phyloP scores from a whole-genome alignment of 2,329 filamentous ascomycete species.

The Fusarium bulbicola region DNA sequence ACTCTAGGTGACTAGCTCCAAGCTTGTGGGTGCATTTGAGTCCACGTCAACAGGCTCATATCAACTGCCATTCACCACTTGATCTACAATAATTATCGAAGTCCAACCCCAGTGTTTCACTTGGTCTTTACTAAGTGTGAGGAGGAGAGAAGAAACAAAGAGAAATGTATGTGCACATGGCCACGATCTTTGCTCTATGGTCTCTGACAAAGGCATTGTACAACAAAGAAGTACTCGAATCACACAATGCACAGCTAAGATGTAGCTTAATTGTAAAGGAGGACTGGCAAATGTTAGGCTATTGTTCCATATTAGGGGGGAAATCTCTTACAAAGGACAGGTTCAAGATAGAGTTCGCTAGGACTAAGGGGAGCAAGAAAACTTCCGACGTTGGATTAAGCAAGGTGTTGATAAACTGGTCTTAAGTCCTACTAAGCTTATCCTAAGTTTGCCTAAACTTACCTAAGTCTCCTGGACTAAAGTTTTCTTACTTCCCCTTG shows the following conservation, averaged over 20 bases:
- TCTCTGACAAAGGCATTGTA: background rate
- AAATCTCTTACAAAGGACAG: background rate
- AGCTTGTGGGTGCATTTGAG: background rate
- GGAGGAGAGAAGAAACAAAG: background rate
- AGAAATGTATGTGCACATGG: background rate
- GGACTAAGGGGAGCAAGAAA: background rate
- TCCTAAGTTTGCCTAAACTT: background rate
- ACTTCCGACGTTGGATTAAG: background rate
- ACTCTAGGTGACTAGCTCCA: background rate
- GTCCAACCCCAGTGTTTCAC: background rate
- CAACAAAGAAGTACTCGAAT: background rate
- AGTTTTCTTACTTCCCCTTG: background rate
- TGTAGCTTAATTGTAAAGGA: accelerated
- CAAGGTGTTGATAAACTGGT: background rate
- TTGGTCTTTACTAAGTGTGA: background rate
- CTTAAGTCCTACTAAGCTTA: background rate
- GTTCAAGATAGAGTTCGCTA: background rate
- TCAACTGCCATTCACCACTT: background rate
- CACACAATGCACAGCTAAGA: background rate
- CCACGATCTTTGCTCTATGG: background rate
- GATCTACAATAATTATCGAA: background rate
- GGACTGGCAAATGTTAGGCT: background rate
- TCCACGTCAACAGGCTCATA: background rate
- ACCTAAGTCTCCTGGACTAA: background rate
- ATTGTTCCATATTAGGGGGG: background rate